Percentiles rank a stretch among this genome's conserved stretches.
Evolutionary conservation across 495 filamentous ascomycete species (phyloP).

Genomic region (Trichodelitschia bisporula): DNA sequence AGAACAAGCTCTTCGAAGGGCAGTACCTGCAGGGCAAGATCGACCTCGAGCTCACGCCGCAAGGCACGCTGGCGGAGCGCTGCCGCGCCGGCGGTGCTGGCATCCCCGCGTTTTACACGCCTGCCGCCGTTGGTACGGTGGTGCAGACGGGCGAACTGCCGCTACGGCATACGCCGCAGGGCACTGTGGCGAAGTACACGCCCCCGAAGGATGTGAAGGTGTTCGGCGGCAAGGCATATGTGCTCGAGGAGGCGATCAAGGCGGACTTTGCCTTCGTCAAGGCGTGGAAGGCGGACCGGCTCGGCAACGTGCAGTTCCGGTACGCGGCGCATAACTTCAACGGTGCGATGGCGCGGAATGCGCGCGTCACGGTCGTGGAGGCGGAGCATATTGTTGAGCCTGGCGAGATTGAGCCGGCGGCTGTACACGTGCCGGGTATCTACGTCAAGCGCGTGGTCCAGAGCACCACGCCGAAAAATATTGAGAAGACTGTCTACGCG

Average conservation of each 20-base stretch:
- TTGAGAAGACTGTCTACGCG: conserved; percentile 29
- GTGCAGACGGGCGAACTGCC: conserved; percentile 38
- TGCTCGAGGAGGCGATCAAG: conserved; percentile 37
- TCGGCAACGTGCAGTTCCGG: conserved; percentile 38
- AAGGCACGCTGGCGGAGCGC: conserved; percentile 39
- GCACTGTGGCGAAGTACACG: conserved; percentile 26
- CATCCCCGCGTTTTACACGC: conserved; percentile 42
- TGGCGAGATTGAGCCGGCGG: conserved; percentile 30
- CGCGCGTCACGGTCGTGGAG: conserved; percentile 36
- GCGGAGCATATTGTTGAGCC: conserved; percentile 41
- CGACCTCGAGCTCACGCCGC: conserved; percentile 37
- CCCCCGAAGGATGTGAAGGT: conserved; percentile 30
- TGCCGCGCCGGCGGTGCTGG: conserved; percentile 37
- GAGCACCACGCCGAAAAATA: conserved; percentile 24
- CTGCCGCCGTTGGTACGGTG: conserved; percentile 34
- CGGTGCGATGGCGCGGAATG: conserved; percentile 32
- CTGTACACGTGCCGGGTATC: conserved; percentile 36
- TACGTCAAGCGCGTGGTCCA: conserved; percentile 39
- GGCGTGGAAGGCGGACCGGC: conserved; percentile 37
- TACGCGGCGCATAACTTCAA: conserved; percentile 25
- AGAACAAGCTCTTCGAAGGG: conserved; percentile 39
- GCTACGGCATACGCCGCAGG: conserved; percentile 23
- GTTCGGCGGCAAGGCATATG: conserved; percentile 30
- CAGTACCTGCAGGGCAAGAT: conserved; percentile 36
- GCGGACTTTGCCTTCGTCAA: conserved; percentile 38